phyloP scores from a whole-genome alignment of 371 early-diverging fungal genomes.

The Paraphysoderma sedebokerense region DNA sequence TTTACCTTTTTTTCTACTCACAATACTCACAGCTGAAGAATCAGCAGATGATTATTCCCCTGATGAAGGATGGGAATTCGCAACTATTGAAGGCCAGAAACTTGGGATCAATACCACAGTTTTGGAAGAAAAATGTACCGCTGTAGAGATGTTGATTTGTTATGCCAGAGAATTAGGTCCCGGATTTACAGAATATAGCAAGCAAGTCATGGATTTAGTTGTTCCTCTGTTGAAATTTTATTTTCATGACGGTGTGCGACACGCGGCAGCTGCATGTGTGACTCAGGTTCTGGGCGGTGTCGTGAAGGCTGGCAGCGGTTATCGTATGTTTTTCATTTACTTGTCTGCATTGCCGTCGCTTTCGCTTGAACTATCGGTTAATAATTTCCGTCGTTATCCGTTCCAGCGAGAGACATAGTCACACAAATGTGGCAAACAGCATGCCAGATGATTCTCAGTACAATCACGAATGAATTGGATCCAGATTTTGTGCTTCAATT shows the following conservation, averaged over 20 bases:
- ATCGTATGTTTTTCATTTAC: not conserved
- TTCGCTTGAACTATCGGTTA: not conserved
- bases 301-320: slow-evolving; percentile 16
- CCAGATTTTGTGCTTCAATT: slow-evolving; percentile 55
- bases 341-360: not conserved
- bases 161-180: slow-evolving; percentile 83
- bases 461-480: slow-evolving; percentile 43
- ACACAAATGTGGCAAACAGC: slow-evolving; percentile 3
- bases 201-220: slow-evolving; percentile 57
- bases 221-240: slow-evolving; percentile 83
- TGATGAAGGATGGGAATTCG: slow-evolving; percentile 93
- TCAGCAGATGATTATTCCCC: slow-evolving; percentile 62
- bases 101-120: slow-evolving; percentile 87
- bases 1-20: slow-evolving; percentile 4
- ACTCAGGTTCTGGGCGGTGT: slow-evolving; percentile 55
- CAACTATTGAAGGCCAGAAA: slow-evolving; percentile 68
- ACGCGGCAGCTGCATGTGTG: slow-evolving; percentile 67
- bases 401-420: slow-evolving; percentile 1
- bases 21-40: slow-evolving; percentile 34
- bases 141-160: slow-evolving; percentile 89
- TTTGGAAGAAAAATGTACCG: slow-evolving; percentile 91
- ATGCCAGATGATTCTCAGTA: not conserved
- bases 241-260: slow-evolving; percentile 90
- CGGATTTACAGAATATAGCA: slow-evolving; percentile 70
- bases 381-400: not conserved